Percentiles rank a stretch among this genome's conserved stretches.
These are phyloP conservation scores for Globisporangium radiosum DNA, from an alignment of 352 stramenopile species.

Conservation along the genomic window DNA sequence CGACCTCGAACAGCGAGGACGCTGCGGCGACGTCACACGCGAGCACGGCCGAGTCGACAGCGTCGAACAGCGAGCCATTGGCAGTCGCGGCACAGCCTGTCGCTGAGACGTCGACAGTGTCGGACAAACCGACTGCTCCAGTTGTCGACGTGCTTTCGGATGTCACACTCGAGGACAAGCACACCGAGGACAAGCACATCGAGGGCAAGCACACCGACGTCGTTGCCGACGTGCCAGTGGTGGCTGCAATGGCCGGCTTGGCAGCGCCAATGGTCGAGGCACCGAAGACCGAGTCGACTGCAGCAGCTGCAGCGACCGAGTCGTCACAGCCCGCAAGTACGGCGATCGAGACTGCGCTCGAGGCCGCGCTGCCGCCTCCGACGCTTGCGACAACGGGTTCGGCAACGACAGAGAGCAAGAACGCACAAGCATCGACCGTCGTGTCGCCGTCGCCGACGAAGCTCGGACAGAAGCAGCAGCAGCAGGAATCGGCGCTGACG, in stretches of 20 bases:
- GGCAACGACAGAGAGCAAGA: neutral
- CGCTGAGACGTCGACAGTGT: neutral
- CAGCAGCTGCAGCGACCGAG: neutral
- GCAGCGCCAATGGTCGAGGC: neutral
- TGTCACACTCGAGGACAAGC: slow-evolving; percentile 10
- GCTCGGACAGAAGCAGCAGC: slow-evolving; percentile 8
- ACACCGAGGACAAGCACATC: neutral
- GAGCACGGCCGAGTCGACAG: slow-evolving; percentile 1
- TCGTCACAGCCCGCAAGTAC: neutral
- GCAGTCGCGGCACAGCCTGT: neutral
- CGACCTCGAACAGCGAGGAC: too few relatives aligned
- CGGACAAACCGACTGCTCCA: neutral
- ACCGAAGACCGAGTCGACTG: neutral
- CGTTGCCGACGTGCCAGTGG: too few relatives aligned
- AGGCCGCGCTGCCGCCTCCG: neutral
- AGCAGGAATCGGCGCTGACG: slow-evolving; percentile 7
- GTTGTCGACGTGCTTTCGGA: slow-evolving; percentile 4
- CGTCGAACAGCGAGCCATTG: neutral
- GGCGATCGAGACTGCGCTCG: neutral
- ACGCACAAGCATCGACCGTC: neutral
- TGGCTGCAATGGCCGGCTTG: neutral
- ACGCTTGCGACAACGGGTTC: neutral
- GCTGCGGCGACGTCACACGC: neutral
- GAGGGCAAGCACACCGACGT: too few relatives aligned
- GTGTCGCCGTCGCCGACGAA: slow-evolving; percentile 8